Evolutionary conservation across 2,329 filamentous ascomycete genomes (phyloP), one percentile per base, ranked within the genome.

Genomic region (Fusarium buharicum): DNA sequence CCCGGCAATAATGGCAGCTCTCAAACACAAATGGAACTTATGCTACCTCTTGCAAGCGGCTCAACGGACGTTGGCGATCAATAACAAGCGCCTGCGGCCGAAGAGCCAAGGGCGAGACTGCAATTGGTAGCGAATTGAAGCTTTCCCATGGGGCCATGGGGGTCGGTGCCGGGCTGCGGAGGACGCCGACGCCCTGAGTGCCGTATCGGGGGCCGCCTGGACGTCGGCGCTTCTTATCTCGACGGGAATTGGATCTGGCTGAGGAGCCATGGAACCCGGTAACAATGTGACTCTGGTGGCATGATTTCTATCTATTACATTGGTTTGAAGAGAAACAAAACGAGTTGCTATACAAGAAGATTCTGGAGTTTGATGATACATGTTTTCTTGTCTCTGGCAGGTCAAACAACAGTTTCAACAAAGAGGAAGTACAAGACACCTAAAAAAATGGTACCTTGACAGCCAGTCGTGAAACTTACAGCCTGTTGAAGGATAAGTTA

Each of bases 181-280:
- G 66, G 67, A 62, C 69, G 69, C 69, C 69, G 69, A 60, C 55
- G 66, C 66, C 69, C 69, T 59, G 51, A 17, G 40, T 40, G 43
- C 58, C 40, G 55, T 49, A 52, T 54, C 63, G 63, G 67, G 58
- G 57, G 33, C 60, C 63, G 67, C 67, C 62, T 62, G 55, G 40
- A 44, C 37, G 37, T 40, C n/a, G 49, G 31, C 43, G 46, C 36
- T 40, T 38, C 37, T 66, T 66, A 66, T 66, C 62, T 60, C 3
- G 22, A 24, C 22, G 22, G 8, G 22, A 24, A 63, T n/a, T n/a
- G n/a, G n/a, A n/a, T 66, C 50, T 50, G 13, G 24, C 16, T 31
- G 14, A 20, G 37, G 17, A 44, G 18, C 13, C 24, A n/a, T n/a
- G n/a, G n/a, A 28, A 44, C 46, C 52, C 28, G 18, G 52, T 50